Evolutionary conservation across 2,329 filamentous ascomycete species (phyloP), one percentile per base, ranked within the genome.

Genomic region (Ceratocystis cacaofunesta): DNA sequence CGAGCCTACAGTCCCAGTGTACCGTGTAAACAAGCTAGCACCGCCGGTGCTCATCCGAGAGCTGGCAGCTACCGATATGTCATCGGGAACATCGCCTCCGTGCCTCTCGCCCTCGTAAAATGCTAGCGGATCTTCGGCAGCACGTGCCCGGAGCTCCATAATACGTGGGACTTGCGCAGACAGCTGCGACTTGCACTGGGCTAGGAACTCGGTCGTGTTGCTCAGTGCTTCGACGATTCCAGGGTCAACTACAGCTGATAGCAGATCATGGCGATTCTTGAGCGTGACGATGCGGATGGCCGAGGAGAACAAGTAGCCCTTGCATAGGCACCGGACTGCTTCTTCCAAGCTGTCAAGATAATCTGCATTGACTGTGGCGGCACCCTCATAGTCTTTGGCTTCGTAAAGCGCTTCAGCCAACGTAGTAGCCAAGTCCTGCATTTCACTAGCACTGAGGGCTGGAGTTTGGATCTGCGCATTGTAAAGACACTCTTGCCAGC

Each of bases 401-500:
- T 97, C 94, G 70, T 83, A 82, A 12, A 95, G 82, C 1, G 87
- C 87, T 64, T 92, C 89, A 1, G 88, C 88, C 3, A 99, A 83
- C 0, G 82, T 81, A 0, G 77, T 78, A n/a, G 90, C 90, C 19
- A 96, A 82, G 44, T 85, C 81, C 2, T 74, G 72, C 43, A 95
- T 78, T 15, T 88, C 82, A 0, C 80, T 77, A 0, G 79, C 71
- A 0, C 85, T 79, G 3, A 91, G 74, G 0, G 86, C 81, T 0
- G 87, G 82, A 1, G 74, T 71, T 69, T 85, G 84, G 66, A 89
- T 82, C 65, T 85, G 83, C 4, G 92, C 92, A 60, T 85, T 85
- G 70, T 88, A 90, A 61, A 99, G 84, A 28, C 90, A 90, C 74
- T 99, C 92, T 63, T 89, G 90, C 94, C 94, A 99, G 75, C 89